phyloP scores from a whole-genome alignment of 306 rosid genomes.

The Pyrus betulifolia region DNA sequence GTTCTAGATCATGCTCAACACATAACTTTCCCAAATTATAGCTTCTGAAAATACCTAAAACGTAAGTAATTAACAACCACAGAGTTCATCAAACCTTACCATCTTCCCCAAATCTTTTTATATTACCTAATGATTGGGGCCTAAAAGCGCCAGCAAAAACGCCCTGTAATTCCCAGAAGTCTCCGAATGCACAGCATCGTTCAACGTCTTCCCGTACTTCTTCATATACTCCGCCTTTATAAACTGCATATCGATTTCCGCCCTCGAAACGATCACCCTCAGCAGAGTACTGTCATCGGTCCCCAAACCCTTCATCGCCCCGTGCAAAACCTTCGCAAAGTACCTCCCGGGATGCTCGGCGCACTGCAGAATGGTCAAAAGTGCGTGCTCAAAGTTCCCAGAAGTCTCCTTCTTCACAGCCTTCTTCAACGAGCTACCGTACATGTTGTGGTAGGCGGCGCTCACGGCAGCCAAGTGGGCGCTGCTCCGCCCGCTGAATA shows the following conservation, averaged over 20 bases:
- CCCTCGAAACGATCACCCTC: slow-evolving; percentile 71
- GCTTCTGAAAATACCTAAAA: no score
- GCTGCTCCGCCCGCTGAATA: slow-evolving; percentile 57
- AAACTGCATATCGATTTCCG: slow-evolving; percentile 71
- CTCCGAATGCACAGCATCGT: slow-evolving; percentile 69
- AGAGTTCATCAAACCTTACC: not conserved
- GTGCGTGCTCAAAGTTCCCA: slow-evolving; percentile 52
- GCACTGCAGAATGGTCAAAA: slow-evolving; percentile 55
- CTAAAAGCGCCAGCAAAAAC: slow-evolving; percentile 66
- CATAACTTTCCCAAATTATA: no score
- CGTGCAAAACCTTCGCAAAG: slow-evolving; percentile 66
- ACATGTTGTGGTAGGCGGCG: slow-evolving; percentile 40
- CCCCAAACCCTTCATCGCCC: slow-evolving; percentile 80
- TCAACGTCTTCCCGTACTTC: slow-evolving; percentile 55
- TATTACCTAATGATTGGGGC: slow-evolving; percentile 33
- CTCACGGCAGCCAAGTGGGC: slow-evolving; percentile 55
- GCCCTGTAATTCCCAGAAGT: slow-evolving; percentile 67
- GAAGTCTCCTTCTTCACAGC: slow-evolving; percentile 76
- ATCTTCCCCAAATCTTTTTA: not conserved
- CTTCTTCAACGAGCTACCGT: slow-evolving; percentile 56
- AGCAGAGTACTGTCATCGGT: slow-evolving; percentile 56
- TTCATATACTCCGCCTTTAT: slow-evolving; percentile 65
- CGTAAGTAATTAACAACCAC: not conserved
- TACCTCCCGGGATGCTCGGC: slow-evolving; percentile 65
- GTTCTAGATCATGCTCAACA: no score